Percentiles rank a stretch among this genome's conserved stretches.
phyloP scores from a whole-genome alignment of 176 grass and related monocot species.

The Ampelocalamus luodianensis region DNA sequence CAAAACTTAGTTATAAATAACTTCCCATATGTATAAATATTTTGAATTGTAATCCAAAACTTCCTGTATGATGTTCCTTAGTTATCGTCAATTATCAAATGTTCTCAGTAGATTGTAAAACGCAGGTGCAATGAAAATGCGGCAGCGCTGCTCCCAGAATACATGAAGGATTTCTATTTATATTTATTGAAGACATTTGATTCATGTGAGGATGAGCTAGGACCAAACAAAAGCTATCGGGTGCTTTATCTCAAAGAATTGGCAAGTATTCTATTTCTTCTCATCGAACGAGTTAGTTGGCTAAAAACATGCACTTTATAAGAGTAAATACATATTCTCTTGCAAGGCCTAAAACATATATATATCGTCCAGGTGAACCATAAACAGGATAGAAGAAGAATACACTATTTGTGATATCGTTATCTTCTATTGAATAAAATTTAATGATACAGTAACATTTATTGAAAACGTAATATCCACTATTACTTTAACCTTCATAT shows the following conservation, averaged over 20 bases:
- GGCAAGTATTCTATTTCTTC: conserved; percentile 3
- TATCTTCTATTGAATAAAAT: neutral
- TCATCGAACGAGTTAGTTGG: neutral
- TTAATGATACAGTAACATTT: neutral
- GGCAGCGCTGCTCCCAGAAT: conserved; percentile 26
- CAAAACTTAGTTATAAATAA: too few species aligned
- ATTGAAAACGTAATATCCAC: neutral
- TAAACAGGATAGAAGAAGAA: too few species aligned
- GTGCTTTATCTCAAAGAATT: conserved; percentile 38
- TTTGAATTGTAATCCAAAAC: neutral
- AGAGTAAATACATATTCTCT: neutral
- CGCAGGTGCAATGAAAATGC: conserved; percentile 16
- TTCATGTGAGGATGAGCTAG: conserved; percentile 9
- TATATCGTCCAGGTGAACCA: neutral
- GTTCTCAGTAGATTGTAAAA: neutral
- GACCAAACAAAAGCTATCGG: neutral
- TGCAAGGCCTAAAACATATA: neutral
- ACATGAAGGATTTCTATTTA: conserved; percentile 38
- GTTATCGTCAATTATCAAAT: neutral
- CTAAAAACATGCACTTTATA: neutral
- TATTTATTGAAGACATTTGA: conserved; percentile 36
- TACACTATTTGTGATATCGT: neutral
- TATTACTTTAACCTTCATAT: neutral
- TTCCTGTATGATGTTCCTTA: neutral
- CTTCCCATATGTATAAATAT: too few species aligned